Conservation (phyloP, 495 filamentous ascomycete species). For the Parmelia sp. region DNA sequence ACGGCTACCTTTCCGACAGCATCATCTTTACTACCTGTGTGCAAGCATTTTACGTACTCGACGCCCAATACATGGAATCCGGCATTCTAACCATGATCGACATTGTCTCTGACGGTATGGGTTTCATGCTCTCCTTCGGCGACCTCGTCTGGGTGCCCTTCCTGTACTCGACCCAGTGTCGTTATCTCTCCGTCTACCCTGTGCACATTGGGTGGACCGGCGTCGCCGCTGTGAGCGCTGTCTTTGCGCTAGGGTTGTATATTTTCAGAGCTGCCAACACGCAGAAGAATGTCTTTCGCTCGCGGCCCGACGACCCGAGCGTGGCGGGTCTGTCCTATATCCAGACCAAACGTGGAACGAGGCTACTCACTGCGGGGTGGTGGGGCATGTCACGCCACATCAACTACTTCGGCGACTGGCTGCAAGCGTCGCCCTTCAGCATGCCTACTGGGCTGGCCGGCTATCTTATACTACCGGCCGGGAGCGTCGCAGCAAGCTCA, state of each 20-base stretch:
- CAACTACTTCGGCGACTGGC: background rate
- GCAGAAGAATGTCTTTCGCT: background rate
- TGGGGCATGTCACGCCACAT: background rate
- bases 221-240: background rate
- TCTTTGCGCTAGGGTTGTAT: background rate
- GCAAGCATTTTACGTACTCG: background rate
- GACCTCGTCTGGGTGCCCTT: background rate
- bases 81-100: background rate
- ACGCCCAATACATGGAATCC: background rate
- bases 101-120: background rate
- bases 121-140: background rate
- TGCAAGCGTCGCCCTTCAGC: background rate
- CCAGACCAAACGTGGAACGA: background rate
- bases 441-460: background rate
- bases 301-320: background rate
- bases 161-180: background rate
- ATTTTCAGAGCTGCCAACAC: background rate
- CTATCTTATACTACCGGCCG: background rate
- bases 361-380: background rate
- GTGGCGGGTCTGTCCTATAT: background rate
- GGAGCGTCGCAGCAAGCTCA: background rate
- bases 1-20: background rate
- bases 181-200: background rate
- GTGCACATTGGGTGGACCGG: background rate
- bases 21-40: background rate